phyloP scores from a whole-genome alignment of 225 moss, liverwort and hornwort species.

The Asterella californica region DNA sequence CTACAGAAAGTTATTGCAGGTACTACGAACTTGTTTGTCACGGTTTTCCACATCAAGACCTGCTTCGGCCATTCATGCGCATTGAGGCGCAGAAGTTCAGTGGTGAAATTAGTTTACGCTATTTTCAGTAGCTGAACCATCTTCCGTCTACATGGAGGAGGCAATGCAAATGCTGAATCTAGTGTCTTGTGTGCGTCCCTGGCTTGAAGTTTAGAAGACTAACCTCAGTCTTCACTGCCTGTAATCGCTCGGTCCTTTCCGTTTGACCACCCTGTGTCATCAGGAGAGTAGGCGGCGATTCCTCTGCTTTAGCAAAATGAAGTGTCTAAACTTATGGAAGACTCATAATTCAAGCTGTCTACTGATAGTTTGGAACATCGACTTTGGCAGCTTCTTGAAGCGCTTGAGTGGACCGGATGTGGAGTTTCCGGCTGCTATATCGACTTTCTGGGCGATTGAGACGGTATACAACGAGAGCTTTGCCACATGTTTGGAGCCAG shows the following conservation, averaged over 20 bases:
- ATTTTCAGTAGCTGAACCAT: neutral
- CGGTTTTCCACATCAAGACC: neutral
- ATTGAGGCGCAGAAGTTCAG: neutral
- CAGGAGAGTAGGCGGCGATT: neutral
- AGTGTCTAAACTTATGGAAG: neutral
- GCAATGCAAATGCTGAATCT: neutral
- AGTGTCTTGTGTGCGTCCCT: neutral
- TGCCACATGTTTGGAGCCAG: conserved; percentile 64
- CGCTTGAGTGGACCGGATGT: conserved; percentile 46
- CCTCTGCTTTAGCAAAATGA: too few relatives aligned
- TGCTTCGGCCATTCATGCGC: neutral
- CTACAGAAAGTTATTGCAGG: conserved; percentile 39
- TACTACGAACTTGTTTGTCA: neutral
- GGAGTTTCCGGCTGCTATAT: conserved; percentile 54
- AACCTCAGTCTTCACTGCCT: neutral
- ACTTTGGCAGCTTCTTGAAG: conserved; percentile 49
- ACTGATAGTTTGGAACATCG: neutral
- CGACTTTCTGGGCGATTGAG: conserved; percentile 76
- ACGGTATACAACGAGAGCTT: conserved; percentile 76
- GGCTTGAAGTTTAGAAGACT: neutral
- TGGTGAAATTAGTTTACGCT: neutral
- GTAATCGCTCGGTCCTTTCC: neutral
- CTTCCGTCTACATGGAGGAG: neutral
- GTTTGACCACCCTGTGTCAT: too few relatives aligned
- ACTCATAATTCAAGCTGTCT: neutral